Percentiles rank a stretch among this genome's conserved stretches.
phyloP scores from a whole-genome alignment of 495 filamentous ascomycete species.

The Daldinia grandis region DNA sequence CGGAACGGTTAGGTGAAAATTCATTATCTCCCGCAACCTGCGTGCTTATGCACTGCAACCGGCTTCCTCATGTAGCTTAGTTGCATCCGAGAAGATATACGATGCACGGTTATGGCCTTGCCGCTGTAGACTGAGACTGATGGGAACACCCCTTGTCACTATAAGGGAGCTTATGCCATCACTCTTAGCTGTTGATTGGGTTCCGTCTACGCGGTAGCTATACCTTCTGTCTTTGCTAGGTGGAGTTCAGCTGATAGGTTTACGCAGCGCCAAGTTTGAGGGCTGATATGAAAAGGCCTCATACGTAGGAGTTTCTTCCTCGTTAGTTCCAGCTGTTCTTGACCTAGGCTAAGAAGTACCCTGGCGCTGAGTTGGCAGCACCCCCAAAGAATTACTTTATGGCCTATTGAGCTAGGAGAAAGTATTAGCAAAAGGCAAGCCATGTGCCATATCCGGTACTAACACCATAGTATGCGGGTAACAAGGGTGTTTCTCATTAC shows the following conservation, averaged over 20 bases:
- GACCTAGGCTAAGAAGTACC: no score
- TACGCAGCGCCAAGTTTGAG: not conserved
- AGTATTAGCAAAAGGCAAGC: not conserved
- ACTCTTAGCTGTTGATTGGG: constrained; percentile 14
- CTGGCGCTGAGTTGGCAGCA: not conserved
- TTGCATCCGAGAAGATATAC: not conserved
- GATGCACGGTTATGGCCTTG: not conserved
- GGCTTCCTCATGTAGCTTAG: constrained; percentile 13
- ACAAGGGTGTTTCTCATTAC: not conserved
- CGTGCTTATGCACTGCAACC: not conserved
- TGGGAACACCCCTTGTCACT: not conserved
- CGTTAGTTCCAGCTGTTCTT: not conserved
- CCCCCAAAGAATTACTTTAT: not conserved
- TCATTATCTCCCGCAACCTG: not conserved
- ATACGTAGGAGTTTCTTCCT: not conserved
- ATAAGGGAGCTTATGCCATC: not conserved
- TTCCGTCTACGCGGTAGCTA: constrained; percentile 21
- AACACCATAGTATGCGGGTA: not conserved
- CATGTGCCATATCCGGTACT: not conserved
- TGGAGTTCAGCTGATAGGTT: constrained; percentile 8
- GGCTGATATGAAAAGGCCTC: not conserved
- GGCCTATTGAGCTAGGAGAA: not conserved
- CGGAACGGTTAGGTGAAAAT: not conserved
- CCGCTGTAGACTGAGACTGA: constrained; percentile 6
- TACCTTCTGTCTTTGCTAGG: not conserved